Evolutionary conservation across 73 alveolate species (phyloP).

Genomic region (Halteria grandinella): DNA sequence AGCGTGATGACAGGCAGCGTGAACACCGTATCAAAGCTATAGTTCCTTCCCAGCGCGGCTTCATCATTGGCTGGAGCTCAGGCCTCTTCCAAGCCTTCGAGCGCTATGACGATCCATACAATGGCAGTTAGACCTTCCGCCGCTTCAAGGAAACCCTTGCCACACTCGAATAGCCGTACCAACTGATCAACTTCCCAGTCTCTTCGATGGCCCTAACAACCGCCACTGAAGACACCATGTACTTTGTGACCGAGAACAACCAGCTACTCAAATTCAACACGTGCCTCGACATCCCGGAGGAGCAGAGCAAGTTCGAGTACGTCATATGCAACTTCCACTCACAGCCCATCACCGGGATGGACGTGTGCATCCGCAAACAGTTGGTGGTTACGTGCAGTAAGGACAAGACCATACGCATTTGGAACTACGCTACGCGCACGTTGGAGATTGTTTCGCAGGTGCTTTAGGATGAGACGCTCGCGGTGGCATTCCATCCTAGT

Average conservation of each 20-base stretch:
- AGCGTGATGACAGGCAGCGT: no score
- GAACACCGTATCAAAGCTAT: slow-evolving; percentile 67
- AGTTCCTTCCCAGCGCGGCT: slow-evolving; percentile 73
- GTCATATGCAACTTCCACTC: slow-evolving; percentile 79
- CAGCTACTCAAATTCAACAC: slow-evolving; percentile 68
- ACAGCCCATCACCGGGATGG: slow-evolving; percentile 82
- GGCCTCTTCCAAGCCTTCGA: slow-evolving; percentile 70
- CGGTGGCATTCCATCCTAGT: slow-evolving; percentile 97
- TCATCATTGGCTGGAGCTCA: slow-evolving; percentile 75
- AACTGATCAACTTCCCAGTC: slow-evolving; percentile 29
- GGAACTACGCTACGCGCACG: slow-evolving; percentile 92
- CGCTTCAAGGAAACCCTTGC: slow-evolving; percentile 34
- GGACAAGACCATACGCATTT: slow-evolving; percentile 92
- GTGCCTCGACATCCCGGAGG: slow-evolving; percentile 78
- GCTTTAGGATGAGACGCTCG: slow-evolving; percentile 88
- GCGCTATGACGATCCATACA: slow-evolving; percentile 73
- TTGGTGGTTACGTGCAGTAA: slow-evolving; percentile 86
- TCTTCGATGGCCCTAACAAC: slow-evolving; percentile 54
- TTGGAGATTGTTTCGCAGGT: slow-evolving; percentile 86
- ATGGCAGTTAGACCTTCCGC: slow-evolving; percentile 71
- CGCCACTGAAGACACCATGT: slow-evolving; percentile 72
- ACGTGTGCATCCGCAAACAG: slow-evolving; percentile 92
- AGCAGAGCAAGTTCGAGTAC: slow-evolving; percentile 70
- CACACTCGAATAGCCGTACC: slow-evolving; percentile 24
- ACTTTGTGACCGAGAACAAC: slow-evolving; percentile 68